phyloP scores from a whole-genome alignment of 805 yeast species.

The Schizosaccharomyces japonicus region DNA sequence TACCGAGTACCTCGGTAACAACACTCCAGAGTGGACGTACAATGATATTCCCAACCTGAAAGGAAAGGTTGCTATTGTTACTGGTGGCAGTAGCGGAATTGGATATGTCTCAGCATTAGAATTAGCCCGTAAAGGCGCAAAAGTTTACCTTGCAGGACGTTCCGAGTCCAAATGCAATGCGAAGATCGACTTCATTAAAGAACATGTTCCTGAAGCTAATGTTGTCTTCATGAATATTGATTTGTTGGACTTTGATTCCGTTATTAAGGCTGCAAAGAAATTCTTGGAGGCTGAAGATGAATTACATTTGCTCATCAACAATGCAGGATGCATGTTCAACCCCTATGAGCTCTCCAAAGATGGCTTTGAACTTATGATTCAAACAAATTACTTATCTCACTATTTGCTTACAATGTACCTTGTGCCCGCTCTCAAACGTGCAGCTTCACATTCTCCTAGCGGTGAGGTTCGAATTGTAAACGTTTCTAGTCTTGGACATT shows the following conservation, averaged over 20 bases:
- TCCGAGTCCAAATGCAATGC: slow-evolving; percentile 5
- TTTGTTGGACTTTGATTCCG: slow-evolving; percentile 8
- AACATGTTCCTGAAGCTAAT: not conserved
- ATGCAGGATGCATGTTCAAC: slow-evolving; percentile 64
- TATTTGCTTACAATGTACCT: slow-evolving; percentile 34
- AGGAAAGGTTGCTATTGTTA: slow-evolving; percentile 4
- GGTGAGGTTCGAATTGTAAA: slow-evolving; percentile 8
- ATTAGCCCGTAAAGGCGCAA: slow-evolving; percentile 9
- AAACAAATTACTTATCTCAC: slow-evolving; percentile 55
- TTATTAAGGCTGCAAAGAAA: slow-evolving; percentile 8
- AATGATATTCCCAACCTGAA: not conserved
- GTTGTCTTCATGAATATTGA: slow-evolving; percentile 7
- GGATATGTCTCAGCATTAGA: slow-evolving; percentile 9
- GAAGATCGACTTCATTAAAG: slow-evolving; percentile 1
- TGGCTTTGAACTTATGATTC: slow-evolving; percentile 57
- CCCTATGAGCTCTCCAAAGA: slow-evolving; percentile 42
- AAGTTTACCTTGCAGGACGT: slow-evolving; percentile 9
- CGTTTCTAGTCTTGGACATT: slow-evolving; percentile 8
- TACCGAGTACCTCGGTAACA: not conserved
- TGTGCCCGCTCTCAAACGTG: slow-evolving; percentile 7
- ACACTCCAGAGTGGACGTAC: not conserved
- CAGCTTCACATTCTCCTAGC: slow-evolving; percentile 5
- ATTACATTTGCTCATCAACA: slow-evolving; percentile 42
- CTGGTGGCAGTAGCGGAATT: slow-evolving; percentile 7
- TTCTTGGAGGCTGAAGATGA: slow-evolving; percentile 9